Percentiles rank a stretch among this genome's conserved stretches.
Conservation (phyloP, 75 land plant genomes). For the Cryptomeria japonica region DNA sequence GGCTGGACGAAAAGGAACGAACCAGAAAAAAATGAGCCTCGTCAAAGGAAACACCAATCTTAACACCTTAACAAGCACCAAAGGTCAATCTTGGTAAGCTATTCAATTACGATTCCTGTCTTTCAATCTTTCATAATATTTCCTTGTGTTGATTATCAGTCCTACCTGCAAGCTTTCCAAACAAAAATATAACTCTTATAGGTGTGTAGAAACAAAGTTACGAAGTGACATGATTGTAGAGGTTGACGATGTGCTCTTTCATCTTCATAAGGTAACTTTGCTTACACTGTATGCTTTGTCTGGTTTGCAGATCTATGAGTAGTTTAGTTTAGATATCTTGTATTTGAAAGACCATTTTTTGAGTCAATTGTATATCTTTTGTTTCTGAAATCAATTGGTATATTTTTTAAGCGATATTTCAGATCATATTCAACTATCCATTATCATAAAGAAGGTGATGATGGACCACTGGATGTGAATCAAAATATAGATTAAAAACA, state of each 20-base stretch:
- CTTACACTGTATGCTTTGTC: not conserved
- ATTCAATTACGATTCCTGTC: not conserved
- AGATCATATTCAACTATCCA: too few relatives aligned
- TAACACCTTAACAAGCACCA: not conserved
- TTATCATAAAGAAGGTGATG: too few relatives aligned
- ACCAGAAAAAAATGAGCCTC: not conserved
- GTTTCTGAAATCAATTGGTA: too few relatives aligned
- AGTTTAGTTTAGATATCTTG: too few relatives aligned
- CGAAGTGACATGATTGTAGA: constrained; percentile 33
- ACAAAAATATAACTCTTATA: not conserved
- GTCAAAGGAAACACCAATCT: not conserved
- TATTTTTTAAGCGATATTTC: too few relatives aligned
- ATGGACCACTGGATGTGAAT: too few relatives aligned
- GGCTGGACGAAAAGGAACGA: not conserved
- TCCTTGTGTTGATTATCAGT: not conserved
- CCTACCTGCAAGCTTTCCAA: not conserved
- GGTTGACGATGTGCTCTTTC: constrained; percentile 30
- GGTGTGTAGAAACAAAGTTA: constrained; percentile 32
- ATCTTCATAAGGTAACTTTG: constrained; percentile 33
- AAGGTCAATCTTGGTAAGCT: constrained; percentile 5
- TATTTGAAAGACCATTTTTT: not conserved
- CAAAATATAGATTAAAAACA: too few relatives aligned
- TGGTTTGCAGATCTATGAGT: not conserved
- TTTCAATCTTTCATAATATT: not conserved
- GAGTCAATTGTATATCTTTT: too few relatives aligned